A percentile compares a stretch with the other conserved stretches of the same genome.
Conservation (phyloP, 805 yeast species). For the Hagleromyces aurorensis region DNA sequence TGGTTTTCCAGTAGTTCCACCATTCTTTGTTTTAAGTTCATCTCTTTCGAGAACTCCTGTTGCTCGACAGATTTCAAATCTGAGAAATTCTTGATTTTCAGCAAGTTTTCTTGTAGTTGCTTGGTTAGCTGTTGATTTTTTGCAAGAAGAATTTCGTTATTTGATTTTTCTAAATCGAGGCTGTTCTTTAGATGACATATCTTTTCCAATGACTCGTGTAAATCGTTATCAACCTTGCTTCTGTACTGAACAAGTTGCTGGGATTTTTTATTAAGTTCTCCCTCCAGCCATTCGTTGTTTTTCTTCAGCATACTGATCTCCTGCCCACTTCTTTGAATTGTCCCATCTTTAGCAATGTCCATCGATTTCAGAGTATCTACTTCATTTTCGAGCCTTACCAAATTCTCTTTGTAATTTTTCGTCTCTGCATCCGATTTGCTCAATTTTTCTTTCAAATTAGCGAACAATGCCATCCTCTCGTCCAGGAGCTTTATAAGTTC, state of each 20-base stretch:
- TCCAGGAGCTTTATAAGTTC: conserved; percentile 19
- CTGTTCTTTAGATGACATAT: conserved; percentile 15
- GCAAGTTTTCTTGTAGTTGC: conserved; percentile 36
- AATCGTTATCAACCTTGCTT: conserved; percentile 40
- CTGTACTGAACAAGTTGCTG: conserved; percentile 7
- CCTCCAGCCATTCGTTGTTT: conserved; percentile 28
- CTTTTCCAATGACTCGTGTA: conserved; percentile 54
- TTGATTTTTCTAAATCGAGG: conserved; percentile 25
- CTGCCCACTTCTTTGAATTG: conserved; percentile 33
- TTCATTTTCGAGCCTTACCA: conserved; percentile 34
- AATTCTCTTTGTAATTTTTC: conserved; percentile 33
- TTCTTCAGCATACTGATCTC: conserved; percentile 27
- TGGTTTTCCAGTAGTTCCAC: conserved; percentile 39
- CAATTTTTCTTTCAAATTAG: conserved; percentile 16
- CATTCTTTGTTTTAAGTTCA: conserved; percentile 53
- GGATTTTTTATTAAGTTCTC: conserved; percentile 6
- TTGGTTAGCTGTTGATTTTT: conserved; percentile 33
- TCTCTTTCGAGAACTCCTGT: conserved; percentile 48
- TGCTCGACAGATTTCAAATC: conserved; percentile 38
- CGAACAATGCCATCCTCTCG: conserved; percentile 27
- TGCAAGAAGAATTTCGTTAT: conserved; percentile 28
- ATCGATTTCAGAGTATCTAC: conserved; percentile 29
- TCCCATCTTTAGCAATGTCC: conserved; percentile 27
- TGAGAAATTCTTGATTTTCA: conserved; percentile 40
- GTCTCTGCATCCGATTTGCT: conserved; percentile 19